Evolutionary conservation across 2,329 filamentous ascomycete genomes (phyloP), one percentile per base, ranked within the genome.

Genomic region (Apiospora kogelbergensis): DNA sequence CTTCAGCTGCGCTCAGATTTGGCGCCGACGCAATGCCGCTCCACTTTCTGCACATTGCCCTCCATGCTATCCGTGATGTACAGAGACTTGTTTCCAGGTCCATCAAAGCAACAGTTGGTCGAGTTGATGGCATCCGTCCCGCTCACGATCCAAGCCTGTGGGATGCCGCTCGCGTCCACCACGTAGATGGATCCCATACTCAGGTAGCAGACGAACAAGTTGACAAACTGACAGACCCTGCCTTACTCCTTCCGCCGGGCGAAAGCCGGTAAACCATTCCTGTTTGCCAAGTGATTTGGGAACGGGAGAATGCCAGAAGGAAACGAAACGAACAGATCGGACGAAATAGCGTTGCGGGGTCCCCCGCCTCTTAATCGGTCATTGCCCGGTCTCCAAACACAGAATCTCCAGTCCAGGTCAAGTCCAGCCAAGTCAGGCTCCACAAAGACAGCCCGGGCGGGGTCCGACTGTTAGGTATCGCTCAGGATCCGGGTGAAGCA

Each of bases 21-120:
- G 67, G 67, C 11, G 60, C 24, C 9, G 67, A n/a, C 9, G 24
- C 77, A 80, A 68, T 79, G 76, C 78, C 79, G 80, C 6, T 80
- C 72, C 0, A 80, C 73, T 4, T 46, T 76, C 66, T 80, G 78
- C 1, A 80, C 69, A 22, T 78, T 80, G 0, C 80, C 80, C 65
- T 81, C 78, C 11, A 82, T 67, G 30, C 80, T 82, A 69, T 82
- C 80, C 3, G 80, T 82, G 15, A 82, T 82, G 33, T 76, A 81
- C n/a, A 81, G 64, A 0, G 79, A 81, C 70, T 78, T 79, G 11
- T 78, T 76, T 45, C 80, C 78, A 1, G 69, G 68, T 0, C 80
- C 80, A 0, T 80, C 81, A 69, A 82, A 82, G n/a, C 80, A 81
- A 37, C 80, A 82, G 37, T 81, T 82, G 0, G 80, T 82, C 33